These are phyloP conservation scores for Amanita subjunquillea DNA, from an alignment of 768 basidiomycete species.

Conservation along the genomic window DNA sequence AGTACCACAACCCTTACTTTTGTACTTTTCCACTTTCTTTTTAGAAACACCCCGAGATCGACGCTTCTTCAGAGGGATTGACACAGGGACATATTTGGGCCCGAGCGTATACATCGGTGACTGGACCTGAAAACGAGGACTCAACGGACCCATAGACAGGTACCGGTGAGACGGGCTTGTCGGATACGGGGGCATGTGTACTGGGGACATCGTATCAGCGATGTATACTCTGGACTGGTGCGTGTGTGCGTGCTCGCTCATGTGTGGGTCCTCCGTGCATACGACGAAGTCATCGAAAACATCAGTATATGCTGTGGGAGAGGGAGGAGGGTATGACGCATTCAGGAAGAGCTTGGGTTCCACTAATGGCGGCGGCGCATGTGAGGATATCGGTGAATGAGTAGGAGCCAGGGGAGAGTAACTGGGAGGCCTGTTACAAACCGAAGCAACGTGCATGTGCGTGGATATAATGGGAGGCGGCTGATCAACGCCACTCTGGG, in stretches of 20 bases:
- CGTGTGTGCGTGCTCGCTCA: conserved; percentile 16
- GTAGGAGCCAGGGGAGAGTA: background rate
- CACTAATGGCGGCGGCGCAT: background rate
- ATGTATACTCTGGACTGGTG: conserved; percentile 16
- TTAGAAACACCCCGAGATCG: background rate
- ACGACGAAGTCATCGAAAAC: conserved; percentile 10
- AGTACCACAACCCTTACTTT: conserved; percentile 14
- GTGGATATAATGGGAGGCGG: background rate
- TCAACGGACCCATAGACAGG: conserved; percentile 9
- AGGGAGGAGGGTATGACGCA: background rate
- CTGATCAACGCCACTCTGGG: background rate
- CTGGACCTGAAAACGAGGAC: conserved; percentile 8
- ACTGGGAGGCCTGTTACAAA: background rate
- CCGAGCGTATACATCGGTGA: conserved; percentile 6
- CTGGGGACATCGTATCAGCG: conserved; percentile 11
- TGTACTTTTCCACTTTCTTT: conserved; percentile 13
- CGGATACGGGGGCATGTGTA: conserved; percentile 16
- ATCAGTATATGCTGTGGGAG: background rate
- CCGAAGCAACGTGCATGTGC: background rate
- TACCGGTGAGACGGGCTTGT: background rate
- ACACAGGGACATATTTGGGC: background rate
- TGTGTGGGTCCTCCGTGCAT: conserved; percentile 16
- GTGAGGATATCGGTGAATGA: background rate
- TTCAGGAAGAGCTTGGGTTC: background rate
- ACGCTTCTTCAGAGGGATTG: background rate